Base-by-base conservation (phyloP, 1,284 basidiomycete species). In the Puccinia sorghi region DNA sequence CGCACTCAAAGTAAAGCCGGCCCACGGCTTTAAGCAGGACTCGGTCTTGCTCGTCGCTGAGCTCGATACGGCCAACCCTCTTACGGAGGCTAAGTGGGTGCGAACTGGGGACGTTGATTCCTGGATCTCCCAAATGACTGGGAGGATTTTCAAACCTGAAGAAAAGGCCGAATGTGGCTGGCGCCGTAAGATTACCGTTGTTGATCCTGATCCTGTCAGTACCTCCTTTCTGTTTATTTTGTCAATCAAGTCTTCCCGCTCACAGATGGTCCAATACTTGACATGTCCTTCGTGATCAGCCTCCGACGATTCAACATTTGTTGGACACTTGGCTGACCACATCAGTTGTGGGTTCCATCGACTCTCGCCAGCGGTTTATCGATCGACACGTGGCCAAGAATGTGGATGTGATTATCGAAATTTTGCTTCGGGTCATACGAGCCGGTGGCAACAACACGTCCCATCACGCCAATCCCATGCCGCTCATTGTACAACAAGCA, bases 31-130 rank as follows among this genome's bases (percentile, higher is more conserved):
- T 67, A 66, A 73, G 43, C 57, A 73, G 22, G 71, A 81, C 12
- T 80, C 80, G 5, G 80, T 86, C 70, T 84, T 84, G 17, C 81
- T 87, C 17, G 84, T 84, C 0, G 86, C 86, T 9, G 89, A 92
- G 84, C 88, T 98, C 77, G 95, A 98, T 85, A 91, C 89, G 79
- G 89, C 89, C 56, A 90, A 91, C 79, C 94, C 95, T 0, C 86
- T 97, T 41, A 94, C 93, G 11, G 94, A 98, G 84, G 93, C 95
- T 2, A 92, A 93, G 84, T 99, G 96, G 96, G 92, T 94, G 63
- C 93, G 93, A 84, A 92, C 91, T 3, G 94, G 95, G 61, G 93
- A 95, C 84, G 89, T 96, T 22, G 92, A 94, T 81, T 93, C 94
- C 67, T 97, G 94, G 93, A 86, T 97, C 80, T 90, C 90, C 83